Evolutionary conservation across 305 asterid genomes (phyloP).

Genomic region (Solanum chacoense): DNA sequence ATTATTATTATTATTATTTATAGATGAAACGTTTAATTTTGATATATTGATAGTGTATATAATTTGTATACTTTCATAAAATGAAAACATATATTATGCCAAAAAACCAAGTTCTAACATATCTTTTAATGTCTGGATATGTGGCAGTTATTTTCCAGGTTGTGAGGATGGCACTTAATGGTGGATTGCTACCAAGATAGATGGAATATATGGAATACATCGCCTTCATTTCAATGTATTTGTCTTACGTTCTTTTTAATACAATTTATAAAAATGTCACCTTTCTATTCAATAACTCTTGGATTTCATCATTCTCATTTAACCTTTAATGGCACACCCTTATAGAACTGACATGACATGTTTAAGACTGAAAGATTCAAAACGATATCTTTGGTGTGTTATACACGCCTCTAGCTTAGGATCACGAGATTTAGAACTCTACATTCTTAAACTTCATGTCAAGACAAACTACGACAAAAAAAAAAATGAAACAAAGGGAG

Average conservation of each 20-base stretch:
- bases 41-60: background rate
- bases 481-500: background rate
- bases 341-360: background rate
- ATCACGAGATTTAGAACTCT: background rate
- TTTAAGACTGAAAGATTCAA: background rate
- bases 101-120: background rate
- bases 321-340: background rate
- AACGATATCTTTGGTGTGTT: background rate
- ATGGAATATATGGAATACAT: background rate
- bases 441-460: background rate
- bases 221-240: background rate
- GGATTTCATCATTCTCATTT: background rate
- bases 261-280: no score
- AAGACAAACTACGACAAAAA: background rate
- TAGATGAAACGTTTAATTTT: background rate
- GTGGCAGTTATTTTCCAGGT: constrained; percentile 61
- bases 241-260: no score
- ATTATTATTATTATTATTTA: background rate
- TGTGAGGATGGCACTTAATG: constrained; percentile 62
- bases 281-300: background rate
- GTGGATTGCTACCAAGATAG: constrained; percentile 14
- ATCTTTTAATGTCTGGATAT: background rate
- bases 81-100: background rate
- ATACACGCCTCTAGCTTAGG: background rate
- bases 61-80: background rate